Evolutionary conservation across 2,329 filamentous ascomycete genomes (phyloP), one percentile per base, ranked within the genome.

Genomic region (Metarhizium guizhouense): DNA sequence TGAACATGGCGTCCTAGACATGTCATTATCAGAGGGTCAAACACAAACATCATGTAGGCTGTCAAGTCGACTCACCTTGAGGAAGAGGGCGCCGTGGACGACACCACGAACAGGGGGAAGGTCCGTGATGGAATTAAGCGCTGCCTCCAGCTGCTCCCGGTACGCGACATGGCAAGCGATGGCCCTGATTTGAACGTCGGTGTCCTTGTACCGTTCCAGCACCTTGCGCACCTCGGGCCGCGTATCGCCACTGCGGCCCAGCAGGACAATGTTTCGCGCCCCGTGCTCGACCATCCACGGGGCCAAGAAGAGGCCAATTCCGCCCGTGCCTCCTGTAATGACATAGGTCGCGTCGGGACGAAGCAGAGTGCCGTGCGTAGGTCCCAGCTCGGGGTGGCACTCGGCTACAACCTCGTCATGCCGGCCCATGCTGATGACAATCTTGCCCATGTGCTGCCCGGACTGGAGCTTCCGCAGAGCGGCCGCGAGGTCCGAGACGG

Each of bases 151-250:
- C 20, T 58, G 25, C n/a, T 40, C 51, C 14, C 56, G 56, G 55
- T 73, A 65, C 5, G 72, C 69, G 6, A 80, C 72, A 56, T 82
- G 72, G 63, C 78, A 80, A 20, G 51, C 51, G 14, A 56, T 20
- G 6, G 56, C 51, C 36, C 54, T 51, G 14, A 56, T 48, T 40
- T 71, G 69, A 6, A 72, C 74, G 2, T 72, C 50, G n/a, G 48
- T 47, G 14, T 43, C 56, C 25, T 48, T n/a, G 51, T 53, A 51
- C 29, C 53, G 53, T 13, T 54, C 30, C 34, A 55, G 16, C 42
- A 57, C 29, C 25, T 42, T 45, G 32, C 36, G 45, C 32, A 51
- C 45, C n/a, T 47, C 48, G 4, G 32, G 18, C 63, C 62, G 14
- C 11, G 56, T 51, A 36, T 6, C 42, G 32, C 53, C 38, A 51